Percentiles rank a stretch among this genome's conserved stretches.
These are phyloP conservation scores for Cetradonia linearis DNA, from an alignment of 495 filamentous ascomycete genomes.

Conservation along the genomic window DNA sequence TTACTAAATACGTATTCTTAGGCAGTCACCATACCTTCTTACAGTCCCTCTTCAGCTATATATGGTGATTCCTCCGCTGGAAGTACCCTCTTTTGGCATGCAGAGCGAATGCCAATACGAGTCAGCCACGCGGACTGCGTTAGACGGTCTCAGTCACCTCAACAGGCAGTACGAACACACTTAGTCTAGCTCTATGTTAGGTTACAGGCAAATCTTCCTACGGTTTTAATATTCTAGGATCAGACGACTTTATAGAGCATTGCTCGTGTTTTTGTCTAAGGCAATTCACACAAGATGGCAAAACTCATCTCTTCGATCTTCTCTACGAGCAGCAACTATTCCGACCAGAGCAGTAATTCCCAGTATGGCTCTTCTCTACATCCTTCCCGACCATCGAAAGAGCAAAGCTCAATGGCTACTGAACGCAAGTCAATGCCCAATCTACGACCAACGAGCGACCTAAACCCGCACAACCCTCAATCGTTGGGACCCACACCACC, in stretches of 20 bases:
- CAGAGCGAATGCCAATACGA: neutral
- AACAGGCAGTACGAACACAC: neutral
- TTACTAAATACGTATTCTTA: neutral
- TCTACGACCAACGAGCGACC: slow-evolving; percentile 6
- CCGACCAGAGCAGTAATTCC: slow-evolving; percentile 21
- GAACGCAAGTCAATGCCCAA: slow-evolving; percentile 7
- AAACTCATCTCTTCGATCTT: slow-evolving; percentile 23
- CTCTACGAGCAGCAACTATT: slow-evolving; percentile 16
- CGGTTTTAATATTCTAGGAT: neutral
- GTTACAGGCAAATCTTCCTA: neutral
- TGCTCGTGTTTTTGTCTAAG: neutral
- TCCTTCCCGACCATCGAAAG: slow-evolving; percentile 14
- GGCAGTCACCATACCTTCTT: neutral
- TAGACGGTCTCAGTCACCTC: neutral
- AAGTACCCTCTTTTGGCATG: neutral
- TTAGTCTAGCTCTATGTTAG: neutral
- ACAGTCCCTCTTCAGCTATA: neutral
- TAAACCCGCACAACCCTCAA: slow-evolving; percentile 3
- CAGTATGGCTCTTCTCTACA: slow-evolving; percentile 5
- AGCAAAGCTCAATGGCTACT: slow-evolving; percentile 6
- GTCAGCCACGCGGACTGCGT: slow-evolving; percentile 1
- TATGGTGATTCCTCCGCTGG: neutral
- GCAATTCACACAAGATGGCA: slow-evolving; percentile 10
- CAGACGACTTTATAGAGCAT: neutral
- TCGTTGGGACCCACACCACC: slow-evolving; percentile 8